These are phyloP conservation scores for Beauveria sp. DNA, from an alignment of 2,329 filamentous ascomycete species.

Conservation along the genomic window DNA sequence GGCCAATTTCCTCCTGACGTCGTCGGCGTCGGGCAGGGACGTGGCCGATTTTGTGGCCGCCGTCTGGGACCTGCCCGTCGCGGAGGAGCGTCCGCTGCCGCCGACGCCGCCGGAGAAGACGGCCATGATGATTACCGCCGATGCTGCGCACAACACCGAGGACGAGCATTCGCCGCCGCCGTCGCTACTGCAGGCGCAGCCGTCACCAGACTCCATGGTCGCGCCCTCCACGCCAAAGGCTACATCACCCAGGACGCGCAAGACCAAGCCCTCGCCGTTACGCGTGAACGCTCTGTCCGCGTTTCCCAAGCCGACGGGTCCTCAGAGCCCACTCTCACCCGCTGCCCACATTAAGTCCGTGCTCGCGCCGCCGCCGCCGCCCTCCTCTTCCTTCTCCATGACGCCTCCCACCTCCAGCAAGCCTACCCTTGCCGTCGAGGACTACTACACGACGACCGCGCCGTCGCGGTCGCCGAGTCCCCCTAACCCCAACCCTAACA, in stretches of 20 bases:
- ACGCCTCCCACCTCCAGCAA: not conserved
- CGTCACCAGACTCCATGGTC: not conserved
- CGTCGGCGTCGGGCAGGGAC: constrained; percentile 45
- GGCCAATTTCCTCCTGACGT: constrained; percentile 50
- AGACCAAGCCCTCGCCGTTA: constrained; percentile 1
- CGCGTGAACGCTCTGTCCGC: not conserved
- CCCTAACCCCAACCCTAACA: too few relatives aligned
- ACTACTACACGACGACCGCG: not conserved
- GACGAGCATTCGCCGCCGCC: too few relatives aligned
- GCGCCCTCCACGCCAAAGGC: not conserved
- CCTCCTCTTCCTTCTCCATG: not conserved
- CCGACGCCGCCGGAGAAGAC: not conserved
- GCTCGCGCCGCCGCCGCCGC: not conserved
- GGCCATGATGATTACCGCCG: too few relatives aligned
- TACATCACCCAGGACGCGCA: not conserved
- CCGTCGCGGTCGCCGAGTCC: not conserved
- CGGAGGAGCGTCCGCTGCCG: not conserved
- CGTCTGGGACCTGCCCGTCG: constrained; percentile 36
- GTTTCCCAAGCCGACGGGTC: constrained; percentile 4
- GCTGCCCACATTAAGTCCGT: not conserved
- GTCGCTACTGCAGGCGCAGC: not conserved
- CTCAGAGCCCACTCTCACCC: constrained; percentile 4
- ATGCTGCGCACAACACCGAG: too few relatives aligned
- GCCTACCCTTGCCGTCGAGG: not conserved
- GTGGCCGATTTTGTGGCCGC: constrained; percentile 45